These are phyloP conservation scores for Verticillium klebahnii DNA, from an alignment of 2,329 filamentous ascomycete genomes.

Conservation along the genomic window DNA sequence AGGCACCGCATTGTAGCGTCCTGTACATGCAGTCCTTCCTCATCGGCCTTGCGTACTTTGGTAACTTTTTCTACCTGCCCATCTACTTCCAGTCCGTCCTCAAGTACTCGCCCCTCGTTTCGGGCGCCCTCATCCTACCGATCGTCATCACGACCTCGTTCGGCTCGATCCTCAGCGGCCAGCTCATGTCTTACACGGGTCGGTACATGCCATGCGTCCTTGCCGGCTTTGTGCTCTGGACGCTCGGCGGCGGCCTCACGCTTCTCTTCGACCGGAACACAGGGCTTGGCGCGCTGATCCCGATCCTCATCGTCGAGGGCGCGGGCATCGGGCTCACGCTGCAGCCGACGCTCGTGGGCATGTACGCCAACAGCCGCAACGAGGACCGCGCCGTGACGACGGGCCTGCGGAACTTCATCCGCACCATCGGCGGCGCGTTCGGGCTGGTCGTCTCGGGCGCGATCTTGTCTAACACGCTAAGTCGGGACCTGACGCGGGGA, in stretches of 20 bases:
- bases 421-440: slow-evolving; percentile 29
- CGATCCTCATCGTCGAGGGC: slow-evolving; percentile 26
- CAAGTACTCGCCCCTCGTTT: slow-evolving; percentile 18
- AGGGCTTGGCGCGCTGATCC: slow-evolving; percentile 19
- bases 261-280: slow-evolving; percentile 20
- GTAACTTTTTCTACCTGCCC: slow-evolving; percentile 22
- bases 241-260: slow-evolving; percentile 26
- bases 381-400: slow-evolving; percentile 32
- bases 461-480: slow-evolving; percentile 23
- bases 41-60: slow-evolving; percentile 22
- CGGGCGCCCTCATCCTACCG: slow-evolving; percentile 23
- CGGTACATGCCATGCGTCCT: slow-evolving; percentile 23
- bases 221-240: slow-evolving; percentile 28
- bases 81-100: slow-evolving; percentile 28
- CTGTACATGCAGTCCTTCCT: slow-evolving; percentile 19
- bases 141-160: slow-evolving; percentile 21
- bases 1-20: slow-evolving; percentile 14
- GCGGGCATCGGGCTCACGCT: slow-evolving; percentile 27
- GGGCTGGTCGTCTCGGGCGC: slow-evolving; percentile 24
- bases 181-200: slow-evolving; percentile 22
- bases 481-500: slow-evolving; percentile 6
- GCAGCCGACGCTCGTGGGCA: slow-evolving; percentile 30
- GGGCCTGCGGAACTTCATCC: slow-evolving; percentile 31
- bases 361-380: slow-evolving; percentile 29
- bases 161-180: slow-evolving; percentile 23